Conservation (phyloP, 2,329 filamentous ascomycete species). For the Curvularia sp. region DNA sequence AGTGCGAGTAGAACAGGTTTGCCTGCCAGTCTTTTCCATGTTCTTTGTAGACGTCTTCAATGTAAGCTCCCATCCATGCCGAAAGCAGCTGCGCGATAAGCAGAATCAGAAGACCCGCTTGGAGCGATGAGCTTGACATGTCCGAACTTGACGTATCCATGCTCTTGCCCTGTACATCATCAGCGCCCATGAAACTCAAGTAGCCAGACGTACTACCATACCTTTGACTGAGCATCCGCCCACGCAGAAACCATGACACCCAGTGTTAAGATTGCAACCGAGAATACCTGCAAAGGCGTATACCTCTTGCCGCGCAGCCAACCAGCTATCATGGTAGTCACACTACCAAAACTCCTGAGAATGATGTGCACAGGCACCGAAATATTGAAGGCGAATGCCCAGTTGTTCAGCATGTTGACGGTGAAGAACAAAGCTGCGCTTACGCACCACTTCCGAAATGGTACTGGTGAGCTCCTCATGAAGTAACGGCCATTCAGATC, state of each 20-base stretch:
- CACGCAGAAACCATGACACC: conserved; percentile 89
- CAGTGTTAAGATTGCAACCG: conserved; percentile 81
- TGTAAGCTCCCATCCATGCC: conserved; percentile 93
- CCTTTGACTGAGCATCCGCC: conserved; percentile 87
- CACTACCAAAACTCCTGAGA: conserved; percentile 90
- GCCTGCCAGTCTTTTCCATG: conserved; percentile 94
- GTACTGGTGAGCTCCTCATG: conserved; percentile 78
- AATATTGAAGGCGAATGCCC: conserved; percentile 96
- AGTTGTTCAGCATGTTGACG: conserved; percentile 97
- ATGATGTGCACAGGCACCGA: conserved; percentile 98
- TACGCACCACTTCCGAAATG: conserved; percentile 81
- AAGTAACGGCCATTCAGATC: conserved; percentile 70
- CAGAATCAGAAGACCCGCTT: conserved; percentile 79
- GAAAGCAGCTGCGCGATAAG: conserved; percentile 89
- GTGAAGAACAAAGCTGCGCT: conserved; percentile 91
- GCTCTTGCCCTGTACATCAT: conserved; percentile 51
- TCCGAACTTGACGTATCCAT: conserved; percentile 53
- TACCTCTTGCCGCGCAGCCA: conserved; percentile 86
- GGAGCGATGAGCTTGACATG: conserved; percentile 58
- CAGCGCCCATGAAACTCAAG: conserved; percentile 15
- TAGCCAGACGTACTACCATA: conserved; percentile 46
- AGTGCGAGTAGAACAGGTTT: conserved; percentile 90
- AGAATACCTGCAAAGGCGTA: conserved; percentile 77
- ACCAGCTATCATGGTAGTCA: conserved; percentile 93
- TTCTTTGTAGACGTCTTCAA: conserved; percentile 83